These are phyloP conservation scores for Penicillium sp. DNA, from an alignment of 2,329 filamentous ascomycete genomes.

Conservation along the genomic window DNA sequence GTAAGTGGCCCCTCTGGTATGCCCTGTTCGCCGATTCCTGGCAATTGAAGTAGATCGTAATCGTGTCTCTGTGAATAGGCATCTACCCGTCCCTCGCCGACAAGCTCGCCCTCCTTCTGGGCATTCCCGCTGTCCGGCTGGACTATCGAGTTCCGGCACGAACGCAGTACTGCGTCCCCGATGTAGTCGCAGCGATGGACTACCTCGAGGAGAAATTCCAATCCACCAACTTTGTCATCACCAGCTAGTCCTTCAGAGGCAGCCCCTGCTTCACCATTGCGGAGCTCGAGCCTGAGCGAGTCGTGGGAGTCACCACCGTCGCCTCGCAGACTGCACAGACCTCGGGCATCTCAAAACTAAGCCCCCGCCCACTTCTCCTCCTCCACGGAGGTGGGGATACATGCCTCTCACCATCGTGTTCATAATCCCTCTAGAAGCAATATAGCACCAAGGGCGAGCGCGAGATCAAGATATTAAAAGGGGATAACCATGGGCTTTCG, in stretches of 20 bases:
- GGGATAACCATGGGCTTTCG: constrained; percentile 50
- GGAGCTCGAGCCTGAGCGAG: constrained; percentile 34
- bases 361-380: constrained; percentile 43
- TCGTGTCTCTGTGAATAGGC: constrained; percentile 15
- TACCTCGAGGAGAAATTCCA: constrained; percentile 38
- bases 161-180: constrained; percentile 41
- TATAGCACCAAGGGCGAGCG: constrained; percentile 42
- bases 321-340: constrained; percentile 47
- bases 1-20: constrained; percentile 47
- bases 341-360: constrained; percentile 36
- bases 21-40: neutral
- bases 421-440: constrained; percentile 40
- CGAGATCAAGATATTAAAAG: constrained; percentile 45
- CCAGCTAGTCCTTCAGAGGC: constrained; percentile 52
- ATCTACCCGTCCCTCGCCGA: constrained; percentile 48
- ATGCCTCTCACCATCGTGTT: constrained; percentile 40
- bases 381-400: constrained; percentile 47
- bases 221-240: constrained; percentile 43
- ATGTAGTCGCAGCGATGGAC: constrained; percentile 44
- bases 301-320: constrained; percentile 45
- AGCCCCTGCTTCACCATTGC: constrained; percentile 48
- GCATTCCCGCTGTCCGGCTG: constrained; percentile 47
- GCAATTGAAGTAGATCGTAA: neutral
- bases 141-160: constrained; percentile 47
- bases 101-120: constrained; percentile 46